phyloP scores from a whole-genome alignment of 805 yeast species.

The Candida xiaguanensis region DNA sequence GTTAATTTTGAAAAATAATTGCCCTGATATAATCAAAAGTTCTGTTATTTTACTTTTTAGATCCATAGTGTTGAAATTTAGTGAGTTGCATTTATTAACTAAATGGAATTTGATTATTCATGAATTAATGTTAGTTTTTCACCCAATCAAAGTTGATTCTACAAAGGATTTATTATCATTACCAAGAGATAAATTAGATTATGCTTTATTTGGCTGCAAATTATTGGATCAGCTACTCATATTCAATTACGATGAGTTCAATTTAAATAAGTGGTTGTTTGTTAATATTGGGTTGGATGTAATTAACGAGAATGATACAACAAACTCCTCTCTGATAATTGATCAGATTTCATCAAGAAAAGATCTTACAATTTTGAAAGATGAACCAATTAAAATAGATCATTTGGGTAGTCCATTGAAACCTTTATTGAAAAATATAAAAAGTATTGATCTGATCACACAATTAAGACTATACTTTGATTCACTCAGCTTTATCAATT shows the following conservation, averaged over 20 bases:
- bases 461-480: constrained; percentile 64
- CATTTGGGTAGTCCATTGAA: constrained; percentile 25
- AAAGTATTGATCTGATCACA: constrained; percentile 34
- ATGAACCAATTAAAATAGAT: constrained; percentile 33
- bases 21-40: constrained; percentile 31
- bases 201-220: constrained; percentile 64
- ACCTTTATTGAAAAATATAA: constrained; percentile 48
- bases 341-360: constrained; percentile 44
- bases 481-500: constrained; percentile 58
- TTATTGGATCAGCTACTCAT: constrained; percentile 71
- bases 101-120: constrained; percentile 69
- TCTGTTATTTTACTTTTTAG: constrained; percentile 60
- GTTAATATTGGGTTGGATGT: constrained; percentile 66
- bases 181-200: constrained; percentile 32
- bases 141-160: constrained; percentile 24
- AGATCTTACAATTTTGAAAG: constrained; percentile 29
- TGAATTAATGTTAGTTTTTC: constrained; percentile 53
- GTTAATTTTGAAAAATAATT: constrained; percentile 24
- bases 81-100: constrained; percentile 60
- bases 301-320: constrained; percentile 31
- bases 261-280: constrained; percentile 80
- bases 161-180: constrained; percentile 24
- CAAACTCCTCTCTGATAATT: constrained; percentile 26
- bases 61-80: constrained; percentile 58
- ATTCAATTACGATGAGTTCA: constrained; percentile 72